Evolutionary conservation across 345 rosid genomes (phyloP).

Genomic region (Citrus reticulata): DNA sequence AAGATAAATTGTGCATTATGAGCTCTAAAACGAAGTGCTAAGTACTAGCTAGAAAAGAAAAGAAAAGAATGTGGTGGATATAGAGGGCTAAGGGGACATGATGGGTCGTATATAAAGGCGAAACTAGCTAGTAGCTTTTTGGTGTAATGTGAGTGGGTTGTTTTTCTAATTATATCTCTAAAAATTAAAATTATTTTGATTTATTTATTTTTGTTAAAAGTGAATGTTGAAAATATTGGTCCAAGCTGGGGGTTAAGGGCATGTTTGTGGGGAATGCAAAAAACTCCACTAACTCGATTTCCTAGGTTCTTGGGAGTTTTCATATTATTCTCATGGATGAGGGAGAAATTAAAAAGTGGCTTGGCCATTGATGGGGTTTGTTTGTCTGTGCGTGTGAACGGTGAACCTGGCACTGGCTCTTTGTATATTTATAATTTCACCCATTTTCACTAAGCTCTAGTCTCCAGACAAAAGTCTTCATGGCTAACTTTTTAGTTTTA

Average conservation of each 20-base stretch:
- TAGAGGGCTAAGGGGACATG: conserved; percentile 34
- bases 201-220: conserved; percentile 1
- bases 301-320: conserved; percentile 59
- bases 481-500: conserved; percentile 47
- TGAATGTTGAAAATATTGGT: conserved; percentile 34
- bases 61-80: conserved; percentile 9
- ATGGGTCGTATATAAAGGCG: conserved; percentile 63
- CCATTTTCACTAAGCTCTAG: conserved; percentile 24
- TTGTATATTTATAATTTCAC: neutral
- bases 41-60: neutral
- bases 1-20: neutral
- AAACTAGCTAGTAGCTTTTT: conserved; percentile 32
- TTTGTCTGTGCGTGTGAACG: conserved; percentile 35
- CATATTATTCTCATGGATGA: conserved; percentile 34
- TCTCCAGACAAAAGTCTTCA: conserved; percentile 24
- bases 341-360: conserved; percentile 17
- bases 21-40: neutral
- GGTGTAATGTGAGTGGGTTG: conserved; percentile 23
- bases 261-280: conserved; percentile 58
- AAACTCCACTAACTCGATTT: conserved; percentile 64
- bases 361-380: conserved; percentile 31
- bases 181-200: neutral
- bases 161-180: too few relatives aligned
- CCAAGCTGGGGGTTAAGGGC: conserved; percentile 33
- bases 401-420: conserved; percentile 14